Evolutionary conservation across 805 yeast genomes (phyloP), one percentile per base, ranked within the genome.

Genomic region (Brettanomyces nanus): DNA sequence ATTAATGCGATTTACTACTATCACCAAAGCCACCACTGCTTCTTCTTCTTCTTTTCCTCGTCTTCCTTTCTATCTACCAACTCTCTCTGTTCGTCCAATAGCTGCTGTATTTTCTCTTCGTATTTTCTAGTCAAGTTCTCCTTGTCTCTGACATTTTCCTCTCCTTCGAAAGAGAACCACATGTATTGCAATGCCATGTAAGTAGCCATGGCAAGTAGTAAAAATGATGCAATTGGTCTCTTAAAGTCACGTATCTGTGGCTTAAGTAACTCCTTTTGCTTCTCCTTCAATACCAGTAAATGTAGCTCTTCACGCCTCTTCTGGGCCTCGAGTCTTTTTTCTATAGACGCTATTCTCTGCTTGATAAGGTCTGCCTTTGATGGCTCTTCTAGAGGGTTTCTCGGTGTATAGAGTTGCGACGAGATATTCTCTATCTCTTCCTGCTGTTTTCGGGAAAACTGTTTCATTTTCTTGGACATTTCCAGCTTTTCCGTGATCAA

Each of bases 91-190:
- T 48, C 45, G 36, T 55, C 49, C 27, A 61, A 40, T 14, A 57
- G 41, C 1, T 19, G 30, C 39, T 61, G 62, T 4, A 61, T 48
- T 27, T 45, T 41, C 3, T 18, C 7, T 31, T 59, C 63, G 31
- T 54, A 43, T 25, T 26, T 38, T 11, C 46, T 27, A 19, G 59
- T 52, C 32, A 43, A 33, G 10, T 31, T 23, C 37, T 56, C 54
- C 47, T 52, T 47, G 1, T 38, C 42, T 11, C 43, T 31, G 21
- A 59, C 38, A 30, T 47, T 46, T 21, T 53, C 57, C 37, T 58
- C 62, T 20, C 51, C 56, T 25, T 58, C 61, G 19, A 63, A 39
- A 31, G 44, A 39, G 38, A 48, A 50, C 64, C 66, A 62, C 11
- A 41, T 21, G 39, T 57, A 61, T 33, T 61, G 64, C 7, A 59